Base-by-base conservation (phyloP, 2,329 filamentous ascomycete species). In the Fusarium musae region DNA sequence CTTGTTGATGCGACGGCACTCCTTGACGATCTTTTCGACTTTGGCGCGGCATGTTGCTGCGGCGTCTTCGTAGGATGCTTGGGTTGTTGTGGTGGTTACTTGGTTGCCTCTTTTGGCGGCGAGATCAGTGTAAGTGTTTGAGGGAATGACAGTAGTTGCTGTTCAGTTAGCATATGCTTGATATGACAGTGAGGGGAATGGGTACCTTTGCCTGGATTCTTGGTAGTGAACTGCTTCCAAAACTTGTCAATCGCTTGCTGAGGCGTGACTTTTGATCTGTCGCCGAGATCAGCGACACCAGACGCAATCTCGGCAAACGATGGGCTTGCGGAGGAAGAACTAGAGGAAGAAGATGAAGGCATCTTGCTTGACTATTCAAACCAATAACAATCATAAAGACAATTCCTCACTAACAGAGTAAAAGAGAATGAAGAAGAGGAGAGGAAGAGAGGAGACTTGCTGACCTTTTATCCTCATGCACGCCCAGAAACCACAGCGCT, bases 1-100 rank as follows among this genome's bases (percentile, higher is more conserved):
- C 78, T 94, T 92, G 81, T 97, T 97, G 64, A 94, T 85, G 13
- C 93, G 88, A 28, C 90, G 87, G 79, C 94, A 97, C 78, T 91
- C 89, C 64, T 85, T 85, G 54, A 89, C 85, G 66, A 91, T 91
- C 79, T 89, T 88, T 32, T 84, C 86, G 7, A 87, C 92, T 83
- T 87, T 93, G 63, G 87, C 88, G 60, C 85, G 86, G 82, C 94
- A 97, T 65, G 91, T 88, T 28, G 87, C 87, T 6, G 87, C 89
- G 0, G 93, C 93, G 75, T 93, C 89, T 60, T 94, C 90, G 78
- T 94, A 96, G 0, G 92, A 93, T 26, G 89, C 87, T 49, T 89
- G 85, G 0, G 90, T 89, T 66, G 87, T 89, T 59, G 88, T 85
- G 23, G 87, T 86, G 15, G 88, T 84, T 8, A 86, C 83, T 32